A percentile compares a stretch with the other conserved stretches of the same genome.
These are phyloP conservation scores for Dictyostelium purpureum DNA, from an alignment of 78 protist species.

Conservation along the genomic window DNA sequence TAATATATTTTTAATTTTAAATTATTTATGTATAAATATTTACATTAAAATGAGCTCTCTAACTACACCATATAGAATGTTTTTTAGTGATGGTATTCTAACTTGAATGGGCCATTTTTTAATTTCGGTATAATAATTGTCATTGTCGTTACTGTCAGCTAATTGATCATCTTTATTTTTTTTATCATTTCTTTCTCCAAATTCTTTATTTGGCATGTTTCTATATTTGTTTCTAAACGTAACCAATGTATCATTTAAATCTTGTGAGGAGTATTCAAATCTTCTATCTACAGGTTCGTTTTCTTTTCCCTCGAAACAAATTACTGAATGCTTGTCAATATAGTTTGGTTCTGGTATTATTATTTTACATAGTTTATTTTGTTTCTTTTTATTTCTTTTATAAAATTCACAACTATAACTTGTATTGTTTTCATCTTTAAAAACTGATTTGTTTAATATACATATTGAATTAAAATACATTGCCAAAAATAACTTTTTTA, in stretches of 20 bases:
- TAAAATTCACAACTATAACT: background rate
- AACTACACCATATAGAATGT: background rate
- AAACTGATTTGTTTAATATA: background rate
- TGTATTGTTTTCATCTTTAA: background rate
- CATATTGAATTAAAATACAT: conserved; percentile 66
- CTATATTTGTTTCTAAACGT: background rate
- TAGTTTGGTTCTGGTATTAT: conserved; percentile 34
- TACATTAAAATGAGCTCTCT: conserved; percentile 32
- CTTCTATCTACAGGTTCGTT: background rate
- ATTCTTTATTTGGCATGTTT: background rate
- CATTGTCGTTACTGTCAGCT: background rate
- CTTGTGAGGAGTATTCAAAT: conserved; percentile 8
- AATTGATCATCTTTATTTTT: background rate
- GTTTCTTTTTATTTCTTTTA: background rate
- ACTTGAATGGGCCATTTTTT: background rate
- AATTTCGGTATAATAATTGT: background rate
- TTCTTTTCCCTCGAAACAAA: conserved; percentile 41
- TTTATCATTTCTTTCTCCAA: background rate
- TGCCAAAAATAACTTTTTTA: background rate
- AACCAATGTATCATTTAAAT: background rate
- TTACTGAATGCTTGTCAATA: background rate
- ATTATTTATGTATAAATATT: background rate
- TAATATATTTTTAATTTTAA: background rate
- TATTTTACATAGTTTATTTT: background rate
- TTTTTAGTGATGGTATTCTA: conserved; percentile 24